Base-by-base conservation (phyloP, 257 asterid genomes). In the Mitragyna speciosa region DNA sequence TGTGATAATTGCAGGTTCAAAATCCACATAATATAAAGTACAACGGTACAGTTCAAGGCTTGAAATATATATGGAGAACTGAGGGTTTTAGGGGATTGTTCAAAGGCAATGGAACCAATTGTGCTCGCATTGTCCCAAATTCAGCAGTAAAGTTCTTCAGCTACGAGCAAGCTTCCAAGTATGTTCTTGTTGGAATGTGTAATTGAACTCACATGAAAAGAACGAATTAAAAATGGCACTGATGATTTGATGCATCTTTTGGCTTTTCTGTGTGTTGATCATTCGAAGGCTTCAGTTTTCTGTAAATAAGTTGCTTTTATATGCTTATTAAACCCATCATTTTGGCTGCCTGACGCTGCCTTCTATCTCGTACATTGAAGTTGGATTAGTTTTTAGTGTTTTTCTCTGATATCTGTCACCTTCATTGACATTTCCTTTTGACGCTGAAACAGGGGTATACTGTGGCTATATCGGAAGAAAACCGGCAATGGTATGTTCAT, bases 151-250 rank as follows among this genome's bases (percentile, higher is more conserved):
- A 96, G 89, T 96, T 96, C 95, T 96, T 96, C 91, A 96, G 98
- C 94, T 96, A 96, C 70, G 99, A 96, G 95, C 98, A 96, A 83
- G 98, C 99, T 67, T 92, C 98, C 89, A 94, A 94, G 98, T 96
- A 92, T 78, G 90, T 58, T 63, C 78, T 76, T 70, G 30, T n/a
- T 31, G 33, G 75, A 80, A 4, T 36, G 26, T 56, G 31, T 48
- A 47, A 12, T 30, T 58, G 20, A 19, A 41, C 26, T 70, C 31
- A 45, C 20, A 28, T 47, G 47, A 26, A 20, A 26, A 17, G 30
- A 26, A 51, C 5, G 47, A 47, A 39, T 28, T 5, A 45, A 5
- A 9, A 45, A 6, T 45, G 49, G 11, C 33, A 36, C 22, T 58
- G 43, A 59, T 16, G 41, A n/a, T 22, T 39, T 61, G 56, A 75